Evolutionary conservation across 2,329 filamentous ascomycete species (phyloP).

Genomic region (Alternaria hordeiaustralica): DNA sequence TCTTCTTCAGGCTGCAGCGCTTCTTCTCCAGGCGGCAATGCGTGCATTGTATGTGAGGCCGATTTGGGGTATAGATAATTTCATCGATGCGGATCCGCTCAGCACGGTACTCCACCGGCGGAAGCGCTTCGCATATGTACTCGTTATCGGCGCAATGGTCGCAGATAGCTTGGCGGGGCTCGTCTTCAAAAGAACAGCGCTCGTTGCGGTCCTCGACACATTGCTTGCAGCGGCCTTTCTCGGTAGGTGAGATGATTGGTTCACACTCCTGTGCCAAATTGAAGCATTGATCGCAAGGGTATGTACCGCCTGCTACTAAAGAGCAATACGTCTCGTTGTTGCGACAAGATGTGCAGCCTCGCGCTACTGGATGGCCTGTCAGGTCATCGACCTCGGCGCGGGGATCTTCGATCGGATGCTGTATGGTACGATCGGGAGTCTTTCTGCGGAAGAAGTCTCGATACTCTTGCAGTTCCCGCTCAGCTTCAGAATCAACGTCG

Average conservation of each 20-base stretch:
- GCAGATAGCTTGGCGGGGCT: slow-evolving; percentile 23
- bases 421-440: slow-evolving; percentile 14
- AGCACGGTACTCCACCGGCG: slow-evolving; percentile 24
- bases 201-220: slow-evolving; percentile 21
- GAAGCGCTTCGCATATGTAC: slow-evolving; percentile 19
- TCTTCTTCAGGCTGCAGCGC: slow-evolving; percentile 41
- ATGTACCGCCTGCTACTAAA: slow-evolving; percentile 39
- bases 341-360: slow-evolving; percentile 47
- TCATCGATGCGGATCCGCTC: slow-evolving; percentile 27
- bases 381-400: slow-evolving; percentile 30
- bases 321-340: slow-evolving; percentile 25
- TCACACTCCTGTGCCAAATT: slow-evolving; percentile 38
- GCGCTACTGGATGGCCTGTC: slow-evolving; percentile 41
- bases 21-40: slow-evolving; percentile 37
- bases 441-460: slow-evolving; percentile 14
- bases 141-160: slow-evolving; percentile 24
- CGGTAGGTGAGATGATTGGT: slow-evolving; percentile 35
- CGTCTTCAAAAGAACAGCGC: slow-evolving; percentile 31
- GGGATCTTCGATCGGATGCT: slow-evolving; percentile 34
- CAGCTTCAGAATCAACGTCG: slow-evolving; percentile 24
- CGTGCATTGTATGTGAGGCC: slow-evolving; percentile 32
- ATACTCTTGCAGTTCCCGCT: slow-evolving; percentile 13
- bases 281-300: slow-evolving; percentile 29
- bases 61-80: slow-evolving; percentile 23
- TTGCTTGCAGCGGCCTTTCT: slow-evolving; percentile 44